Percentiles rank a stretch among this genome's conserved stretches.
These are phyloP conservation scores for Recurvomyces mirabilis DNA, from an alignment of 495 filamentous ascomycete genomes.

Conservation along the genomic window DNA sequence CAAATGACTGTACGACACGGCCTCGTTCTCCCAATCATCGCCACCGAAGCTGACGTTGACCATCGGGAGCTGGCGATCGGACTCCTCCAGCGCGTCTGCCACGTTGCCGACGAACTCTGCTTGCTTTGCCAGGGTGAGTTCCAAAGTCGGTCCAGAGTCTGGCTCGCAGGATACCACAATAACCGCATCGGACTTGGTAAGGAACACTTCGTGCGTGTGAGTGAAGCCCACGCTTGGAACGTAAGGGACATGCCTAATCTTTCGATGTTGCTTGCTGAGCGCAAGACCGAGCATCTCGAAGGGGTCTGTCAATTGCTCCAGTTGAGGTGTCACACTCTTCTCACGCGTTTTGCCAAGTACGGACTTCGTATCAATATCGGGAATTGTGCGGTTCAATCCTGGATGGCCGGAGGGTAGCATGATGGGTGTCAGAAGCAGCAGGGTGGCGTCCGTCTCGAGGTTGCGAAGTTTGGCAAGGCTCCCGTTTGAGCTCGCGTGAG, in stretches of 20 bases:
- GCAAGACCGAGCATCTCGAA: constrained; percentile 33
- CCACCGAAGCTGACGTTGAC: constrained; percentile 6
- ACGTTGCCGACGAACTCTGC: constrained; percentile 2
- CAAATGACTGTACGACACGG: not conserved
- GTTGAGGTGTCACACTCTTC: not conserved
- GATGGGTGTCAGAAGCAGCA: constrained; percentile 21
- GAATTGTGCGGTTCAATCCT: not conserved
- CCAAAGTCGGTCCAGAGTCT: not conserved
- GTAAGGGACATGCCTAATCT: constrained; percentile 33
- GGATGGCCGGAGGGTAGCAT: constrained; percentile 3
- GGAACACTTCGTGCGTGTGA: constrained; percentile 27
- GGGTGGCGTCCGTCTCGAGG: not conserved
- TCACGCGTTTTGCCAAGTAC: not conserved
- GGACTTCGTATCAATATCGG: not conserved
- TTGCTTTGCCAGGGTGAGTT: constrained; percentile 3
- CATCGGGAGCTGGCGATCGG: constrained; percentile 3
- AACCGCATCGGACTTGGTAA: constrained; percentile 26
- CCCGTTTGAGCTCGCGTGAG: not conserved
- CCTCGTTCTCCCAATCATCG: not conserved
- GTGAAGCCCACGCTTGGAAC: constrained; percentile 28
- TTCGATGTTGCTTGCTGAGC: constrained; percentile 23
- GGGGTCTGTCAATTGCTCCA: constrained; percentile 23
- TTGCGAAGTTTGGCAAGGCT: constrained; percentile 2
- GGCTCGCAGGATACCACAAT: constrained; percentile 25
- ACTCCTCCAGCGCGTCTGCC: not conserved